A percentile compares a stretch with the other conserved stretches of the same genome.
phyloP scores from a whole-genome alignment of 73 alveolate species.

The Symbiodinium natans region DNA sequence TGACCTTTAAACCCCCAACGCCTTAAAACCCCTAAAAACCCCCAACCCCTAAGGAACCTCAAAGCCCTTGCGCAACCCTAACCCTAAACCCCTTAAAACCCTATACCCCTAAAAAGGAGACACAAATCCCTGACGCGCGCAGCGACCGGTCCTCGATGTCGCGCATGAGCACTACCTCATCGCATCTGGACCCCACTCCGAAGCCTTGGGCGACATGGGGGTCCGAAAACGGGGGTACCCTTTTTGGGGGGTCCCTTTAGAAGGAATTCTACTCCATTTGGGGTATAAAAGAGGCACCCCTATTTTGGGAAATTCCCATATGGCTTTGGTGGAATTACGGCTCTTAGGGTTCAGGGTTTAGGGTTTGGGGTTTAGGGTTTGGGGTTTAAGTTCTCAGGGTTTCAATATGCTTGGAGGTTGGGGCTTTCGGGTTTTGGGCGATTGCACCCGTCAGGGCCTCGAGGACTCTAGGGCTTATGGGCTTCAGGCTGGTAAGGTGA shows the following conservation, averaged over 20 bases:
- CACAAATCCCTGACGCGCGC: neutral
- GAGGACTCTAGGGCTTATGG: too few relatives aligned
- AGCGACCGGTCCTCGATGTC: conserved; percentile 23
- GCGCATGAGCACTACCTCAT: conserved; percentile 46
- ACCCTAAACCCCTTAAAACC: neutral
- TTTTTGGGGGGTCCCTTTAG: too few relatives aligned
- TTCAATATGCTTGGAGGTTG: too few relatives aligned
- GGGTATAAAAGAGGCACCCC: too few relatives aligned
- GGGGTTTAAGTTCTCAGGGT: neutral
- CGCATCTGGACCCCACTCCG: conserved; percentile 51
- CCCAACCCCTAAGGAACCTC: too few relatives aligned
- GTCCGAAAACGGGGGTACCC: neutral
- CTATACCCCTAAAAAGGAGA: neutral
- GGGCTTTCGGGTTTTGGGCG: too few relatives aligned
- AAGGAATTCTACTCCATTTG: too few relatives aligned
- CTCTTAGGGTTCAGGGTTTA: neutral
- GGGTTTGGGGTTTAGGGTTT: neutral
- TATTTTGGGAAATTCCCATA: too few relatives aligned
- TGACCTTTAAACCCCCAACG: neutral
- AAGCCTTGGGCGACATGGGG: conserved; percentile 1
- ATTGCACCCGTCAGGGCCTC: too few relatives aligned
- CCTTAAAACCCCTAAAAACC: neutral
- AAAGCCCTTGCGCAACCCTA: too few relatives aligned
- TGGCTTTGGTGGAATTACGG: neutral
- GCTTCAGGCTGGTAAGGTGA: too few relatives aligned